Conservation (phyloP, 192 early-diverging fungal genomes). For the Polychytrium aggregatum region DNA sequence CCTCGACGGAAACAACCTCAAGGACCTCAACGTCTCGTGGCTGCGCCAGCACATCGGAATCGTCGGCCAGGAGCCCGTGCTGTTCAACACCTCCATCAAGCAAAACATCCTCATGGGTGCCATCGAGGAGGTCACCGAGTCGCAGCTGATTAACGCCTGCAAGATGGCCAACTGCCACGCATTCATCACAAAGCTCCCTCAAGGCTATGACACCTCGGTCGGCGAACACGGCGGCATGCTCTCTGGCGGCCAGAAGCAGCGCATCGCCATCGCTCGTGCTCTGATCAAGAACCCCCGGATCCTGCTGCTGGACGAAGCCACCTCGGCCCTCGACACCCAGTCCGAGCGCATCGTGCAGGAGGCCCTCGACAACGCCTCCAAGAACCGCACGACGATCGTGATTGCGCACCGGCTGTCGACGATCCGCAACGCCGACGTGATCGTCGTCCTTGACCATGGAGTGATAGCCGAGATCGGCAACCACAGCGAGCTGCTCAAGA, state of each 20-base stretch:
- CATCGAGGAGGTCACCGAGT: slow-evolving; percentile 58
- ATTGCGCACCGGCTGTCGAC: slow-evolving; percentile 89
- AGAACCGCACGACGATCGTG: slow-evolving; percentile 74
- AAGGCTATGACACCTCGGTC: slow-evolving; percentile 71
- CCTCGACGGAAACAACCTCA: slow-evolving; percentile 71
- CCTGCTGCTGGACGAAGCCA: slow-evolving; percentile 52
- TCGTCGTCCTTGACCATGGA: slow-evolving; percentile 60
- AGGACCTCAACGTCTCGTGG: slow-evolving; percentile 70
- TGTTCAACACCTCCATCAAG: slow-evolving; percentile 70
- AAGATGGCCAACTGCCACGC: slow-evolving; percentile 60
- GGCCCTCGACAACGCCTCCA: slow-evolving; percentile 31
- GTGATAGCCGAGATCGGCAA: slow-evolving; percentile 59
- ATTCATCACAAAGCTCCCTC: slow-evolving; percentile 72
- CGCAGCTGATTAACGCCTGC: slow-evolving; percentile 31
- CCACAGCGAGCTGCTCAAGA: slow-evolving; percentile 63
- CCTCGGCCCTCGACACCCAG: slow-evolving; percentile 40
- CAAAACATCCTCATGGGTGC: slow-evolving; percentile 64
- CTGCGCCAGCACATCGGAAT: slow-evolving; percentile 79
- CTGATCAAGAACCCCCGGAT: slow-evolving; percentile 75
- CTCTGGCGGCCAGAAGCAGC: slow-evolving; percentile 86
- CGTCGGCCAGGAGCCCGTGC: slow-evolving; percentile 74
- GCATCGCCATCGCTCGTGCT: slow-evolving; percentile 94
- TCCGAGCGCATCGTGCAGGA: slow-evolving; percentile 39
- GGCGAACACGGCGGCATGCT: slow-evolving; percentile 60
- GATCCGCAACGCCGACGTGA: slow-evolving; percentile 71